Percentiles rank a stretch among this genome's conserved stretches.
phyloP scores from a whole-genome alignment of 2,329 filamentous ascomycete genomes.

The Alternaria brassicicola region DNA sequence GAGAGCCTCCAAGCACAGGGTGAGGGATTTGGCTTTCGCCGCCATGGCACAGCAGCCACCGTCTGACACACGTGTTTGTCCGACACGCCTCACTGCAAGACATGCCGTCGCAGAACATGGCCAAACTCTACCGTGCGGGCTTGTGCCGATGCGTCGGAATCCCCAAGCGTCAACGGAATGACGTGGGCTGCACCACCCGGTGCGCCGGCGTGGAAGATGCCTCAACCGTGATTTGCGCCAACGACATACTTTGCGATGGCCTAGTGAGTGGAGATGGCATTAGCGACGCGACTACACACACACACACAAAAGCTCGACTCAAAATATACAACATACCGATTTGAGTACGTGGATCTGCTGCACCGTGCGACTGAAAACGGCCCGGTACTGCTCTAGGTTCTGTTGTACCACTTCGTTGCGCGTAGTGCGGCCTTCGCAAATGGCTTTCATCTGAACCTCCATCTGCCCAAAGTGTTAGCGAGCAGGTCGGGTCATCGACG shows the following conservation, averaged over 20 bases:
- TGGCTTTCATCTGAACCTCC: slow-evolving; percentile 95
- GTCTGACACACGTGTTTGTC: slow-evolving; percentile 17
- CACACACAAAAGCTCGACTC: slow-evolving; percentile 16
- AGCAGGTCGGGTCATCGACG: slow-evolving; percentile 3
- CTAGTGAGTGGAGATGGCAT: slow-evolving; percentile 27
- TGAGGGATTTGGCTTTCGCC: slow-evolving; percentile 3
- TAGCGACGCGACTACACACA: slow-evolving; percentile 27
- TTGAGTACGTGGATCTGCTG: slow-evolving; percentile 72
- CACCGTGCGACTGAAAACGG: slow-evolving; percentile 82
- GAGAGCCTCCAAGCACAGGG: slow-evolving; percentile 4
- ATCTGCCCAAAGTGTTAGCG: slow-evolving; percentile 59
- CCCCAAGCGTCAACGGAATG: neutral
- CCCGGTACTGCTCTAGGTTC: slow-evolving; percentile 84
- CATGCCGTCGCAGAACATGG: slow-evolving; percentile 10
- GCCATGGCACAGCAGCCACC: slow-evolving; percentile 12
- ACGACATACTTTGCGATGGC: slow-evolving; percentile 51
- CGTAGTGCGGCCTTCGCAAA: slow-evolving; percentile 84
- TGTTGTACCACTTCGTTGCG: slow-evolving; percentile 77
- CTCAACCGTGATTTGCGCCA: slow-evolving; percentile 46
- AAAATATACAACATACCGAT: slow-evolving; percentile 48
- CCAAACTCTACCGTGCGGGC: neutral
- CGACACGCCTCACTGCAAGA: slow-evolving; percentile 12
- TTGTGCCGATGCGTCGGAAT: neutral
- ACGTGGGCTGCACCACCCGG: slow-evolving; percentile 6
- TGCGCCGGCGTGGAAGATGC: slow-evolving; percentile 32